Conservation (phyloP, 768 basidiomycete genomes). For the Rhodotorula graminis region DNA sequence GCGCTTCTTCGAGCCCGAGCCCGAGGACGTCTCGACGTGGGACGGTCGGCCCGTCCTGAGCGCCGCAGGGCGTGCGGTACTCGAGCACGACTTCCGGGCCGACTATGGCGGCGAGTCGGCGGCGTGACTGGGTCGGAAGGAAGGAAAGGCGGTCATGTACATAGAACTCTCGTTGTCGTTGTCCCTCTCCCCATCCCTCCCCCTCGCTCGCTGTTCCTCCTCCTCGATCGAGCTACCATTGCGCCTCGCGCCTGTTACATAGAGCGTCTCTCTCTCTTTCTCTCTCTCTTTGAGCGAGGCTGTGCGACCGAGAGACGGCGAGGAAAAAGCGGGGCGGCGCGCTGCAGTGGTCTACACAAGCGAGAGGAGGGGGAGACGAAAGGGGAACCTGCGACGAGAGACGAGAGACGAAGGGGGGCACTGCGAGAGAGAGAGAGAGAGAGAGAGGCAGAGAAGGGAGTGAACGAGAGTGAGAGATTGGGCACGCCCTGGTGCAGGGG, state of each 20-base stretch:
- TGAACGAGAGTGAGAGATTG: too few species aligned
- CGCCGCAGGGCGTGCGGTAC: constrained; percentile 61
- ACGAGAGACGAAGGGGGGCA: not conserved
- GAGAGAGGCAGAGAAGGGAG: too few species aligned
- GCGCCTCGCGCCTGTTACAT: too few species aligned
- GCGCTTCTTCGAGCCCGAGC: constrained; percentile 60
- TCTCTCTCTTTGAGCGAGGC: too few species aligned
- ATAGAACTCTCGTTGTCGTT: not conserved
- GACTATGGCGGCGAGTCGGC: constrained; percentile 3
- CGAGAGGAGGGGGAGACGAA: not conserved
- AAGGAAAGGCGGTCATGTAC: not conserved
- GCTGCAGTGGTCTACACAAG: not conserved
- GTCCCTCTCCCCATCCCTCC: too few species aligned
- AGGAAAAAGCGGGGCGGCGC: not conserved
- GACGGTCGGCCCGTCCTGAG: constrained; percentile 68
- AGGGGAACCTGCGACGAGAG: too few species aligned
- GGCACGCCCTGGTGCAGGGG: too few species aligned
- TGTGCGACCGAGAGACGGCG: too few species aligned
- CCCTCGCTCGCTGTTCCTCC: too few species aligned
- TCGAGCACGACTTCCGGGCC: constrained; percentile 61
- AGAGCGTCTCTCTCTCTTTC: too few species aligned
- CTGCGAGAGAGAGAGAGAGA: not conserved
- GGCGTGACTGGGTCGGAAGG: not conserved
- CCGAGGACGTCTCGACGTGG: constrained; percentile 52
- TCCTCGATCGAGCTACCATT: too few species aligned